Base-by-base conservation (phyloP, 2,329 filamentous ascomycete species). In the Ophiobolus disseminans region DNA sequence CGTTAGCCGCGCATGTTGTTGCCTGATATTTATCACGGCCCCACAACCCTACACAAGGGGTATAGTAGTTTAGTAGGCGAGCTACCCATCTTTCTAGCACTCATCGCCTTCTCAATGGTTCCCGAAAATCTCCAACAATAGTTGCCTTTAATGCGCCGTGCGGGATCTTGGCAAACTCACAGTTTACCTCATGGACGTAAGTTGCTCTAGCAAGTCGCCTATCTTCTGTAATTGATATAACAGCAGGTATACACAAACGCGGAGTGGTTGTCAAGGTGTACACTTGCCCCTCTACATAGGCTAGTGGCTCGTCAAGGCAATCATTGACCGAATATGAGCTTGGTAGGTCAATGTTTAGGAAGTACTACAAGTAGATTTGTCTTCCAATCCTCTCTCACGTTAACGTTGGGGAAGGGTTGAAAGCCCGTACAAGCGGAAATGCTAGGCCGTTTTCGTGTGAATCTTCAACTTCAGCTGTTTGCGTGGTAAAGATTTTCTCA, bases 251-350 rank as follows among this genome's bases (percentile, higher is more conserved):
- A 0, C 38, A 63, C 20, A 45, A 55, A 38, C 44, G 68, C 16
- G 68, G 68, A 8, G 60, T 72, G 1, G 48, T 70, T 2, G 68
- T 70, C 7, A 35, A 42, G 3, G 60, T 70, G 1, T 67, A 63
- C 22, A 57, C 50, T 1, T 52, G 46, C 14, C 57, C 55, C 16
- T 2, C 32, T 2, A 25, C n/a, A 16, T 60, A 35, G 38, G 26
- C 26, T 1, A 28, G n/a, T 13, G 50, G 48, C n/a, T n/a, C n/a
- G n/a, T n/a, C n/a, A n/a, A n/a, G n/a, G n/a, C n/a, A n/a, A n/a
- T n/a, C n/a, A n/a, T n/a, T n/a, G n/a, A n/a, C n/a, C n/a, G n/a
- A n/a, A n/a, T n/a, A n/a, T n/a, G n/a, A n/a, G n/a, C n/a, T n/a
- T n/a, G n/a, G n/a, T n/a, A n/a, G n/a, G n/a, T n/a, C n/a, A n/a